Evolutionary conservation across 208 protist species (phyloP), one percentile per base, ranked within the genome.

Genomic region (Leishmania tarentolae): DNA sequence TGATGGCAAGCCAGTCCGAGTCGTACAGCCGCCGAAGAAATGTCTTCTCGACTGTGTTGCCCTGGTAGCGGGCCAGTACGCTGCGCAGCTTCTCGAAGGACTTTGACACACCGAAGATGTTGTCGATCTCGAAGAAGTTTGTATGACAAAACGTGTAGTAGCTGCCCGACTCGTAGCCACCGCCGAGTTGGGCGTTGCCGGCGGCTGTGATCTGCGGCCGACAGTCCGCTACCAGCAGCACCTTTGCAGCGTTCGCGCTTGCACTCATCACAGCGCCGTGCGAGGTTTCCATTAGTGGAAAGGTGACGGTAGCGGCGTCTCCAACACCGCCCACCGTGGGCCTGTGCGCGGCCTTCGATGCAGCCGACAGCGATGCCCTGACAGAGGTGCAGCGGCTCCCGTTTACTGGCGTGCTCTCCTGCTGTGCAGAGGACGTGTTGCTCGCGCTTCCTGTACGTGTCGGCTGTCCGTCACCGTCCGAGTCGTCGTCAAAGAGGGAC

Each of bases 121-220:
- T 99, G 69, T 96, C 96, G 80, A 99, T 98, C 42, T 86, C 84
- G 52, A 90, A 88, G 83, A 98, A 98, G 56, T 87, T 83, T 3
- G 90, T 88, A 40, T 89, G 77, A 85, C 91, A 97, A 81, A 96
- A 96, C 59, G 92, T 84, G 72, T 96, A 93, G 56, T 76, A 68
- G 24, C 86, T 50, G 68, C 91, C 86, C 24, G 82, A 84, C 86
- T 99, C 97, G 81, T 89, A 98, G 46, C 97, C 97, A 8, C 92
- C 96, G 56, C 96, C 96, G 28, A 93, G 80, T 72, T 80, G 81
- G 46, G 77, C 80, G 80, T 98, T 98, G 65, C 78, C 93, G 66
- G 79, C 78, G 7, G 95, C 94, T 19, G 90, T 89, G 6, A 83
- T 76, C 40, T 84, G 87, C 13, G 95, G 92, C 2, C 96, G 87